These are phyloP conservation scores for Pneumocystis wakefieldiae DNA, from an alignment of 1,139 yeast genomes.

Conservation along the genomic window DNA sequence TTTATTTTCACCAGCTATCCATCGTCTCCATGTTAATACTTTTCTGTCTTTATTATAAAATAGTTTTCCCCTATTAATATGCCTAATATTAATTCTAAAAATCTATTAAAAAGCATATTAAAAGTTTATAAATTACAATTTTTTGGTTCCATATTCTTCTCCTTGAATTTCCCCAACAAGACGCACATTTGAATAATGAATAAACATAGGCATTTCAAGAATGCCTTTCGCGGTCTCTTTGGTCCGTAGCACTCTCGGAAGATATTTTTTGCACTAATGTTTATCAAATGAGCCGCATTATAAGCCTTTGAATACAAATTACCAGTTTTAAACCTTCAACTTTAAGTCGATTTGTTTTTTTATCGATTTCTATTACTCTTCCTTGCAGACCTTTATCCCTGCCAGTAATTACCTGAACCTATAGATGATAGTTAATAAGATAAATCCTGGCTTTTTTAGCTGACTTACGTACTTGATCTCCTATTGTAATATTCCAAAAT, in stretches of 20 bases:
- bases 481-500: slow-evolving; percentile 11
- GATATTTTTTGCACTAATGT: slow-evolving; percentile 1
- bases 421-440: neutral
- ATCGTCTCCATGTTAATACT: slow-evolving; percentile 11
- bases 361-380: slow-evolving; percentile 8
- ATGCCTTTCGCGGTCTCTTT: slow-evolving; percentile 1
- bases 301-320: neutral
- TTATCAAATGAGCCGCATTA: neutral
- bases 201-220: slow-evolving; percentile 7
- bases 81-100: slow-evolving; percentile 8
- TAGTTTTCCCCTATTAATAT: slow-evolving; percentile 6
- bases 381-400: slow-evolving; percentile 7
- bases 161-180: slow-evolving; percentile 10
- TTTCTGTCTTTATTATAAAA: slow-evolving; percentile 9
- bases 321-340: slow-evolving; percentile 11
- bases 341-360: slow-evolving; percentile 7
- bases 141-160: slow-evolving; percentile 1
- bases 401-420: slow-evolving; percentile 8
- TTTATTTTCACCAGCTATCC: slow-evolving; percentile 10
- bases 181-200: slow-evolving; percentile 11
- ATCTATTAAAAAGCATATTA: neutral
- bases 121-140: neutral
- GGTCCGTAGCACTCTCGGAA: slow-evolving; percentile 4
- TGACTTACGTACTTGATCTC: slow-evolving; percentile 4
- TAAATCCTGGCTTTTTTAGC: neutral